These are phyloP conservation scores for Emmonsiellopsis sp. DNA, from an alignment of 2,329 filamentous ascomycete species.

Conservation along the genomic window DNA sequence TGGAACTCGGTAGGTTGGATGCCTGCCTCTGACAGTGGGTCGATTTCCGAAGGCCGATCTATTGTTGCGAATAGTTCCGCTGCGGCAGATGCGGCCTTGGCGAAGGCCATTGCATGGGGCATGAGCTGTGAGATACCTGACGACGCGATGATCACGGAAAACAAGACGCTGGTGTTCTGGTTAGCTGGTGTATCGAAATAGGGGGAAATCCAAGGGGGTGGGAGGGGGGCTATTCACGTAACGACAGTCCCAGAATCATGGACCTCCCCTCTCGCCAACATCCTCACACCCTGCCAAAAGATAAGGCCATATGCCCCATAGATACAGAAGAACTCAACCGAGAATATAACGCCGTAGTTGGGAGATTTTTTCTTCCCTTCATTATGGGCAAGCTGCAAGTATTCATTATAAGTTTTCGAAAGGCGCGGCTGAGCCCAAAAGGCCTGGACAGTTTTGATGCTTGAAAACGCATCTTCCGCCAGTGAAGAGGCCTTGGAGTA, in stretches of 20 bases:
- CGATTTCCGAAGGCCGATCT: constrained; percentile 30
- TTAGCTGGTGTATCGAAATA: constrained; percentile 2
- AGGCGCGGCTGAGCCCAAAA: constrained; percentile 40
- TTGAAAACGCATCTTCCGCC: constrained; percentile 41
- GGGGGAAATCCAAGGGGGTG: background rate
- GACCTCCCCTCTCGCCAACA: constrained; percentile 18
- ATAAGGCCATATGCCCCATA: constrained; percentile 25
- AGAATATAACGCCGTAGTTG: constrained; percentile 22
- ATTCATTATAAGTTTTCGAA: constrained; percentile 34
- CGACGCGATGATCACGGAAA: constrained; percentile 28
- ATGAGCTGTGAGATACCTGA: constrained; percentile 31
- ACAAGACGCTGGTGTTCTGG: constrained; percentile 14
- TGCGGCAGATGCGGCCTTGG: constrained; percentile 34
- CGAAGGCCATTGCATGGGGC: constrained; percentile 34
- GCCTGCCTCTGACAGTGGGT: constrained; percentile 25
- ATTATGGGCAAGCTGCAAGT: constrained; percentile 30
- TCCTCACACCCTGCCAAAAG: constrained; percentile 26
- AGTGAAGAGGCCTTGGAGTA: constrained; percentile 38
- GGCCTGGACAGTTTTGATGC: constrained; percentile 39
- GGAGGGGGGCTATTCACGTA: constrained; percentile 13
- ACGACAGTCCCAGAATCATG: constrained; percentile 18
- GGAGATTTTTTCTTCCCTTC: constrained; percentile 20
- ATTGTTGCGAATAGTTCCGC: constrained; percentile 32
- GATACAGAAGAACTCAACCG: constrained; percentile 22
- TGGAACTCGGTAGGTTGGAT: constrained; percentile 16